Conservation (phyloP, 192 early-diverging fungal genomes). For the Helicostylum pulchrum region DNA sequence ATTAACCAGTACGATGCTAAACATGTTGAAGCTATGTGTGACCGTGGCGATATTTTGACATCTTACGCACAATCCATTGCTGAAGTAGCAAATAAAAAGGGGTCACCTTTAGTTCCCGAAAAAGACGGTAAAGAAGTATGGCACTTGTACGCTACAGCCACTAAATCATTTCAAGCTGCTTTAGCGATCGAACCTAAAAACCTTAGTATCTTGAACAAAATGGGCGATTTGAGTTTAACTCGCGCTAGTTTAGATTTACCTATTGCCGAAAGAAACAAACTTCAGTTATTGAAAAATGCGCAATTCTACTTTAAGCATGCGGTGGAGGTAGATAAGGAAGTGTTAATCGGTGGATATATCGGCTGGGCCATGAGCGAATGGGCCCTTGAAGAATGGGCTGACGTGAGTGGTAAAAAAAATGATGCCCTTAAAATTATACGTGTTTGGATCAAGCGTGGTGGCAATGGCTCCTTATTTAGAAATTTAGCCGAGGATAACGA, state of each 20-base stretch:
- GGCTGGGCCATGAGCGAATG: conserved; percentile 47
- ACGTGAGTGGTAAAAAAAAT: conserved; percentile 43
- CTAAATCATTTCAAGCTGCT: conserved; percentile 41
- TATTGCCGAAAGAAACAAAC: conserved; percentile 40
- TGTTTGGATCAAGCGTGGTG: conserved; percentile 56
- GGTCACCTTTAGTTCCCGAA: neutral
- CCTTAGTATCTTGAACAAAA: conserved; percentile 46
- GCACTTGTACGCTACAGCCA: conserved; percentile 44
- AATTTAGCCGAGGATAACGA: conserved; percentile 25
- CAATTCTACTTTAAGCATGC: conserved; percentile 49
- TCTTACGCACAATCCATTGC: conserved; percentile 41
- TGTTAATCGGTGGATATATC: conserved; percentile 38
- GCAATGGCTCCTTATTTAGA: conserved; percentile 20
- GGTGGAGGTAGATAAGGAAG: conserved; percentile 40
- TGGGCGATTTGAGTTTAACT: conserved; percentile 47
- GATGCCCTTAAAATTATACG: conserved; percentile 66
- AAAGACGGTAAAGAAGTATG: conserved; percentile 34
- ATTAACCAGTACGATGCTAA: conserved; percentile 32
- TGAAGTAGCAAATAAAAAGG: conserved; percentile 11
- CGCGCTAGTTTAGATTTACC: conserved; percentile 38
- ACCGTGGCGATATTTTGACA: conserved; percentile 51
- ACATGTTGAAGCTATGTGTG: conserved; percentile 54
- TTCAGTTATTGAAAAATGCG: conserved; percentile 49
- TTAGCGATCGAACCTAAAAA: conserved; percentile 49
- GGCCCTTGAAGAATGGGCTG: conserved; percentile 46